Conservation (phyloP, 176 grass and related monocot genomes). For the Musa beccarii region DNA sequence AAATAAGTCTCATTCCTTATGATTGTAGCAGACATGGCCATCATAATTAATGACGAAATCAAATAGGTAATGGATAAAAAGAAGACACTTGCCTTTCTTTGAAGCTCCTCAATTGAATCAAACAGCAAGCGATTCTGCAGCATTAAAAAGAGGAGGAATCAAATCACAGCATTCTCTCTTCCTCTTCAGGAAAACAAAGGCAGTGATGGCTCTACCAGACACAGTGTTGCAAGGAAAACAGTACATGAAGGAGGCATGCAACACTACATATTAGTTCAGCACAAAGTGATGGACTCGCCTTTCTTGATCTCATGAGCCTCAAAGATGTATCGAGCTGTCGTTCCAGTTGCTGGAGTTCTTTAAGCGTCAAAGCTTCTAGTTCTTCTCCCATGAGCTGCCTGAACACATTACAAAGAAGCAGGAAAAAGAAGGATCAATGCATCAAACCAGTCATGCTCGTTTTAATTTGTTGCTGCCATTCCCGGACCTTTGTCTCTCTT, state of each 20-base stretch:
- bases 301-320: constrained; percentile 82
- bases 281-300: constrained; percentile 24
- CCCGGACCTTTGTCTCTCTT: constrained; percentile 60
- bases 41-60: background rate
- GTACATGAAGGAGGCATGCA: constrained; percentile 18
- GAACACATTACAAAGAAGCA: constrained; percentile 8
- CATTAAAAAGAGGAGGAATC: background rate
- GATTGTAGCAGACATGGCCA: no score
- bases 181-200: background rate
- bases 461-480: background rate
- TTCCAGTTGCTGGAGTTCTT: constrained; percentile 83
- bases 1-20: no score
- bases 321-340: constrained; percentile 69
- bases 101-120: constrained; percentile 62
- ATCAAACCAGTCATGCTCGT: constrained; percentile 1
- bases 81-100: constrained; percentile 45
- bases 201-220: background rate
- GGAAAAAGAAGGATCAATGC: constrained; percentile 1
- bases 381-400: constrained; percentile 85
- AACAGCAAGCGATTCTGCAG: constrained; percentile 59
- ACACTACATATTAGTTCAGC: constrained; percentile 1
- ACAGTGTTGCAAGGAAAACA: constrained; percentile 1
- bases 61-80: background rate
- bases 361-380: constrained; percentile 43
- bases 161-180: background rate